phyloP scores from a whole-genome alignment of 192 early-diverging fungal genomes.

The Bifiguratus adelaidae region DNA sequence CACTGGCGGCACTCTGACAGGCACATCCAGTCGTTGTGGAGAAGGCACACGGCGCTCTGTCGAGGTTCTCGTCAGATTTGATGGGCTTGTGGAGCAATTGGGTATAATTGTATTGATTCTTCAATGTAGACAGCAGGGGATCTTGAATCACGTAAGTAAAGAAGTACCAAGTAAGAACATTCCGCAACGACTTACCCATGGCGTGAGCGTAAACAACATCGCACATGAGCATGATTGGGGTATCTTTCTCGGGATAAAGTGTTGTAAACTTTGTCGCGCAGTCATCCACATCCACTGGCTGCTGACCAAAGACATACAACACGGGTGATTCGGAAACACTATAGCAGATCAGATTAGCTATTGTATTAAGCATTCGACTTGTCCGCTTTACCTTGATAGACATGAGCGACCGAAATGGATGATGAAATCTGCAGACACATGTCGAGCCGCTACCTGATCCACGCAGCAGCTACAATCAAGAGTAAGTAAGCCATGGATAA shows the following conservation, averaged over 20 bases:
- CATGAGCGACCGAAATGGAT: slow-evolving; percentile 95
- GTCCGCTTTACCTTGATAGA: slow-evolving; percentile 23
- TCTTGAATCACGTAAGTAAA: not conserved
- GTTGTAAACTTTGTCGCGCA: slow-evolving; percentile 34
- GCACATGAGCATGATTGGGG: slow-evolving; percentile 54
- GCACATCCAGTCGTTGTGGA: not conserved
- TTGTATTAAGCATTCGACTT: no score
- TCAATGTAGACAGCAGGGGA: slow-evolving; percentile 4
- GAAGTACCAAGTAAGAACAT: slow-evolving; percentile 7
- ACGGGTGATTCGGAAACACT: slow-evolving; percentile 74
- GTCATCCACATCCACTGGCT: slow-evolving; percentile 51
- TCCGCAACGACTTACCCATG: slow-evolving; percentile 18
- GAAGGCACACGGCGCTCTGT: no score
- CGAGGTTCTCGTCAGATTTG: no score
- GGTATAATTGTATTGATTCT: no score
- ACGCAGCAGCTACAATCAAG: slow-evolving; percentile 77
- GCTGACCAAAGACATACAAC: slow-evolving; percentile 77
- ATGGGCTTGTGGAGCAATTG: no score
- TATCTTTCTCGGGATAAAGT: slow-evolving; percentile 14
- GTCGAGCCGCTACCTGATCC: slow-evolving; percentile 93
- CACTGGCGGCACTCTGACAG: slow-evolving; percentile 4
- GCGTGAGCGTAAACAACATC: slow-evolving; percentile 67
- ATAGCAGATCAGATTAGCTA: not conserved
- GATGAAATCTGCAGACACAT: slow-evolving; percentile 75
- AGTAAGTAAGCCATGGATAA: not conserved